phyloP scores from a whole-genome alignment of 192 early-diverging fungal genomes.

The Rhizoclosmatium sp. region DNA sequence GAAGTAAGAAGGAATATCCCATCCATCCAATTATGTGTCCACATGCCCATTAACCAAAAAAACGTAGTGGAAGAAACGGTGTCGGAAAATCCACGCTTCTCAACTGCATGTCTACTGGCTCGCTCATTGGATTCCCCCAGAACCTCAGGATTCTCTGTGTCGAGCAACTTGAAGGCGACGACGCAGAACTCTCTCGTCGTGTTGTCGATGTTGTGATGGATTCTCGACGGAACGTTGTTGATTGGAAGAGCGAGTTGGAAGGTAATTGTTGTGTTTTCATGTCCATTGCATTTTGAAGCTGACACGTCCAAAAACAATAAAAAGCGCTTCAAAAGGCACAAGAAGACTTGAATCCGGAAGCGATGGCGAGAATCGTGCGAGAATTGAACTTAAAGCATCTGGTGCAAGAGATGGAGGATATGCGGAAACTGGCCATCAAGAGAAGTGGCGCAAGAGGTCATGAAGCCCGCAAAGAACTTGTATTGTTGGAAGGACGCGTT shows the following conservation, averaged over 20 bases:
- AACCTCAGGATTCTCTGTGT: constrained; percentile 84
- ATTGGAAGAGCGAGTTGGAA: constrained; percentile 9
- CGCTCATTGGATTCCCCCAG: constrained; percentile 81
- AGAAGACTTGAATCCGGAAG: constrained; percentile 26
- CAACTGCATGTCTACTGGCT: constrained; percentile 43
- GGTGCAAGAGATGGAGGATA: constrained; percentile 8
- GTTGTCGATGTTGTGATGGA: constrained; percentile 57
- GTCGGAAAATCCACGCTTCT: constrained; percentile 68
- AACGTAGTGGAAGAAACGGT: constrained; percentile 69
- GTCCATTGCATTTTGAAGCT: background rate
- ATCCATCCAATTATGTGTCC: no score
- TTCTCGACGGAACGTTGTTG: constrained; percentile 33
- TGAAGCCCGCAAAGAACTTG: constrained; percentile 54
- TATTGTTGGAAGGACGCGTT: constrained; percentile 76
- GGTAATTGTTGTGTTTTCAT: background rate
- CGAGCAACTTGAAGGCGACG: constrained; percentile 75
- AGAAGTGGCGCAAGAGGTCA: constrained; percentile 43
- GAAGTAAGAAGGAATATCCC: no score
- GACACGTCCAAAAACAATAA: background rate
- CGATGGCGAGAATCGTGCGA: constrained; percentile 38
- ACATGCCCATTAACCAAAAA: no score
- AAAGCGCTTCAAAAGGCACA: constrained; percentile 33
- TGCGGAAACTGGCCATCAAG: constrained; percentile 41
- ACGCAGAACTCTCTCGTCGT: constrained; percentile 43
- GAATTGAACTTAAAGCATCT: constrained; percentile 9